Conservation (phyloP, 495 filamentous ascomycete species). For the Daldinia concentrica region DNA sequence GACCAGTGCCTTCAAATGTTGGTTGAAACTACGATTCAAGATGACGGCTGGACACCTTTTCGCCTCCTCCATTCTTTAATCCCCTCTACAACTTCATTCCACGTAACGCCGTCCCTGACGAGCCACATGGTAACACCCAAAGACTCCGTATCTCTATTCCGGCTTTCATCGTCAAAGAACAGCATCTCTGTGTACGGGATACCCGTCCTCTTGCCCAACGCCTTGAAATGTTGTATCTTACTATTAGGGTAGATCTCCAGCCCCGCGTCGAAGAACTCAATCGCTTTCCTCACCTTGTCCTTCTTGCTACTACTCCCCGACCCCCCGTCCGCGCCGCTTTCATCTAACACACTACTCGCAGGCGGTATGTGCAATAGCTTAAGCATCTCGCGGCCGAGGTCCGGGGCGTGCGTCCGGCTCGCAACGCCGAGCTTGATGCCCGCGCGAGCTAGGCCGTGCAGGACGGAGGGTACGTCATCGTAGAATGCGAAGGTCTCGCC, state of each 20-base stretch:
- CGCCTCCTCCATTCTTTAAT: slow-evolving; percentile 83
- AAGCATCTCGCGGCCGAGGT: slow-evolving; percentile 82
- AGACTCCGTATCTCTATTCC: slow-evolving; percentile 86
- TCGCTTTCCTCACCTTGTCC: slow-evolving; percentile 61
- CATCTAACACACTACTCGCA: slow-evolving; percentile 37
- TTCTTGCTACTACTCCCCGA: slow-evolving; percentile 31
- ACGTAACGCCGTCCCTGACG: slow-evolving; percentile 82
- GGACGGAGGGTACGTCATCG: slow-evolving; percentile 75
- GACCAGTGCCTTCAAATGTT: background rate
- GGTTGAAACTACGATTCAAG: slow-evolving; percentile 1
- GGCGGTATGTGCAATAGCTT: slow-evolving; percentile 74
- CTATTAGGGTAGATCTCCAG: slow-evolving; percentile 89
- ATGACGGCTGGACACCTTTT: slow-evolving; percentile 55
- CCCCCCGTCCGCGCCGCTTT: background rate
- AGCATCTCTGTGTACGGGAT: slow-evolving; percentile 83
- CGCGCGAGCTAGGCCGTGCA: slow-evolving; percentile 63
- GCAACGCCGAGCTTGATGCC: slow-evolving; percentile 77
- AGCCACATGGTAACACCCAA: slow-evolving; percentile 85
- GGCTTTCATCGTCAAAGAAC: slow-evolving; percentile 93
- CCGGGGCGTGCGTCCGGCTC: slow-evolving; percentile 82
- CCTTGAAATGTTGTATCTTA: slow-evolving; percentile 86
- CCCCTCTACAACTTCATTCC: slow-evolving; percentile 79
- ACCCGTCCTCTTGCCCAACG: slow-evolving; percentile 72
- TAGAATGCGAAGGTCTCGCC: slow-evolving; percentile 87
- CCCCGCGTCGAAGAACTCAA: slow-evolving; percentile 81